Evolutionary conservation across 2,329 filamentous ascomycete species (phyloP).

Genomic region (Aspergillus sp.): DNA sequence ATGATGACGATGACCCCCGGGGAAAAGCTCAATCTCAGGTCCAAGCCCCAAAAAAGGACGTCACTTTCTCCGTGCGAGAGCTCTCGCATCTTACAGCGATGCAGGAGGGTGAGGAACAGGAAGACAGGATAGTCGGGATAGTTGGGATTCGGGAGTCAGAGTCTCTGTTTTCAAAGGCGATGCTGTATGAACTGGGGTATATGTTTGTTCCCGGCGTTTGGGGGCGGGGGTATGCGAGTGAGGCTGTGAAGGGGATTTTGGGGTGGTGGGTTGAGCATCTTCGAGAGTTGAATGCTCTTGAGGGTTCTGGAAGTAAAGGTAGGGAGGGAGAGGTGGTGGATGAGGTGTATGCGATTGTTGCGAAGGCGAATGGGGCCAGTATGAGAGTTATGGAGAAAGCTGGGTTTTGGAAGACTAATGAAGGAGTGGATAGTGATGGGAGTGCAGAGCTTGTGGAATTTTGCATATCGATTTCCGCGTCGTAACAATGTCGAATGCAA

Average conservation of each 20-base stretch:
- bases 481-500: neutral
- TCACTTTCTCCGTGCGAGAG: neutral
- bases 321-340: slow-evolving; percentile 29
- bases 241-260: slow-evolving; percentile 54
- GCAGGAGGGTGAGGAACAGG: neutral
- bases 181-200: slow-evolving; percentile 53
- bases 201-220: slow-evolving; percentile 55
- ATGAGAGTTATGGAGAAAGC: slow-evolving; percentile 52
- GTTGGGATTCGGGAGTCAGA: slow-evolving; percentile 1
- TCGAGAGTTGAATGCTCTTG: neutral
- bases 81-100: neutral
- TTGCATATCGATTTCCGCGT: neutral
- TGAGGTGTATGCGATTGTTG: slow-evolving; percentile 50
- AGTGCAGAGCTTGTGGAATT: slow-evolving; percentile 7
- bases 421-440: slow-evolving; percentile 8
- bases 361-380: slow-evolving; percentile 53
- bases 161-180: neutral
- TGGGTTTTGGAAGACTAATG: slow-evolving; percentile 29
- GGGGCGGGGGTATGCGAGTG: slow-evolving; percentile 59
- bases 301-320: neutral
- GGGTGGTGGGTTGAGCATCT: slow-evolving; percentile 40
- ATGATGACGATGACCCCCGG: too few relatives aligned
- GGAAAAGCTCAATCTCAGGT: too few relatives aligned
- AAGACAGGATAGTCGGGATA: slow-evolving; percentile 6
- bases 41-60: neutral